Base-by-base conservation (phyloP, 1,284 basidiomycete genomes). In the Microbotryum violaceum region DNA sequence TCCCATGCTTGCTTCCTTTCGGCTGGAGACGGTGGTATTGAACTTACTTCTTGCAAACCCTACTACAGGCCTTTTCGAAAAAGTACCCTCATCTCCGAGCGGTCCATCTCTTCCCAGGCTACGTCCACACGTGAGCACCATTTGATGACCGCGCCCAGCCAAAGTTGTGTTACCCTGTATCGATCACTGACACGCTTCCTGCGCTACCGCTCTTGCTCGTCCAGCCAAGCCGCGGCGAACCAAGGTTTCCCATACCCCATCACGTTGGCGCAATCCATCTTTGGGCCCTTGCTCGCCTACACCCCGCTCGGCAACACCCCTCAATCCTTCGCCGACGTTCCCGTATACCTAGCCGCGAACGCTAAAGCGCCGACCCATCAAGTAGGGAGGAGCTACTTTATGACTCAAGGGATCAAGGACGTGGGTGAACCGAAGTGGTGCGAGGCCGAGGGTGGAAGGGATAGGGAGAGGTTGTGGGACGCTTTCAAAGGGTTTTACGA, bases 181-280 rank as follows among this genome's bases (percentile, higher is more conserved):
- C 18, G 20, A 18, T 33, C 42, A 18, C 44, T 47, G n/a, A 21
- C 27, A 12, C 12, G 20, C 6, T 21, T 49, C 29, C 14, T 20
- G 23, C n/a, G 56, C 59, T 23, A 23, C 33, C 27, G 56, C 52
- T 16, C 3, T 49, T 70, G 31, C 63, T 73, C 27, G 31, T 61
- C 62, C 12, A 75, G 73, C 16, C 61, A 74, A 18, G 73, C 71
- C 2, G 63, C 71, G 12, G 53, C 66, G n/a, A 74, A 75, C 54
- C 66, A 66, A 16, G 70, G 72, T 44, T 71, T 75, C 62, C 73
- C 68, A 18, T 63, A 60, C 9, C 67, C 74, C 0, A 50, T 77
- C 49, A 52, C 61, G 10, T 60, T 57, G 62, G 70, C 72, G 3
- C 56, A 66, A 46, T 58, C 62, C 16, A 51, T 72, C 23, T 68